Conservation (phyloP, 805 yeast species). For the Ogataea trehalophila region DNA sequence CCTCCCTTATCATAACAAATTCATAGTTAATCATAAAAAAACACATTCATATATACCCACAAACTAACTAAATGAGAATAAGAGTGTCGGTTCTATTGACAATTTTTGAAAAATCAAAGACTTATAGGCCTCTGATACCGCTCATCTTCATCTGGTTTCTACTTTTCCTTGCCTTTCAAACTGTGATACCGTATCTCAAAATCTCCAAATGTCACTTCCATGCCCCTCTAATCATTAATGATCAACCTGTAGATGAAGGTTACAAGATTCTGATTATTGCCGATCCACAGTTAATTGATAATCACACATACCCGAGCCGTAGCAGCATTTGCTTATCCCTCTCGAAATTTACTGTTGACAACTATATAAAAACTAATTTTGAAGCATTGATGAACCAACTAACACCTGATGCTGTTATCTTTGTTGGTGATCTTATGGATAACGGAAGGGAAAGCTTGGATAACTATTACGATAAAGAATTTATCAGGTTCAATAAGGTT, state of each 20-base stretch:
- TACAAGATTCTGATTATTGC: conserved; percentile 50
- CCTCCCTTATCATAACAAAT: too few relatives aligned
- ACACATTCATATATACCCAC: not conserved
- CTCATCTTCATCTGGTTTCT: conserved; percentile 9
- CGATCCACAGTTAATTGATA: conserved; percentile 93
- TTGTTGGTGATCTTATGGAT: conserved; percentile 89
- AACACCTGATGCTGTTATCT: conserved; percentile 71
- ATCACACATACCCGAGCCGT: conserved; percentile 77
- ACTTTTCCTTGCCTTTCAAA: conserved; percentile 11
- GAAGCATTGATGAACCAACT: conserved; percentile 56
- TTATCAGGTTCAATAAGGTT: conserved; percentile 57
- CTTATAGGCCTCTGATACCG: conserved; percentile 1
- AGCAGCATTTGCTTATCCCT: conserved; percentile 39
- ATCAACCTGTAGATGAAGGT: not conserved
- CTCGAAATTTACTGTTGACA: conserved; percentile 65
- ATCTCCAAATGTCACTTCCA: conserved; percentile 9
- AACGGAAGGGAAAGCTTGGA: conserved; percentile 87
- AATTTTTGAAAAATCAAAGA: not conserved
- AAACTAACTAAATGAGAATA: conserved; percentile 2
- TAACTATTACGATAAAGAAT: conserved; percentile 62
- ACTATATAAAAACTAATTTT: conserved; percentile 68
- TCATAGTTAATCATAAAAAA: too few relatives aligned
- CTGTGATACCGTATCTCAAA: conserved; percentile 3
- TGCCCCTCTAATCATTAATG: not conserved
- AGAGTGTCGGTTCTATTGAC: conserved; percentile 1